Evolutionary conservation across 1,284 basidiomycete genomes (phyloP), one percentile per base, ranked within the genome.

Genomic region (Ceratobasidium sp.): DNA sequence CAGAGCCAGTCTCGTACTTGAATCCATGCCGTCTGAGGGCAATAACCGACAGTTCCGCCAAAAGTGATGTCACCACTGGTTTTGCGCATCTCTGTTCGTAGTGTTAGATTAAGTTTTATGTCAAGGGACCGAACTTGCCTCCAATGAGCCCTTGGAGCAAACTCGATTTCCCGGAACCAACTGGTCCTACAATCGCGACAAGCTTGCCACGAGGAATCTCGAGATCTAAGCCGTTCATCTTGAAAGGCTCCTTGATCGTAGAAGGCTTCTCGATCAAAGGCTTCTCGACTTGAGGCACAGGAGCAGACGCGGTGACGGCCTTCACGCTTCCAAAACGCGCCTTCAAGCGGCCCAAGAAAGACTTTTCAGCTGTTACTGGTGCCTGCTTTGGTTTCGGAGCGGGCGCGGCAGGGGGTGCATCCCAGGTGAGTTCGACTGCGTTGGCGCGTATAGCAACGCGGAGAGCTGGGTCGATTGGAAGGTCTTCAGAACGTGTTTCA

Each of bases 21-120:
- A 72, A 97, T 96, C 95, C 95, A 97, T 1, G 95, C 92, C 24
- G 86, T 90, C 81, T 96, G 94, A 3, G 94, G 89, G 81, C 93
- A 95, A 83, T 96, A 97, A 0, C 89, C 91, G 1, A 96, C 87
- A 7, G 86, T 86, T 0, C 92, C 93, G 56, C 92, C 91, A 79
- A 91, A 89, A 0, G 82, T 82, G 41, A 92, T 87, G 1, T 83
- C 80, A 0, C 92, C 93, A 2, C 81, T 79, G 0, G 85, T 80
- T 59, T 83, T 84, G 51, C 88, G 85, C 92, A 93, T 93, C 82
- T 94, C 92, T 19, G 92, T 41, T 33, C 3, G 4, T 36, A 44
- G 22, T 9, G 48, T 66, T 53, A 66, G 50, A 4, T 19, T 54
- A 7, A 1, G 24, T n/a, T n/a, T 22, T 1, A 8, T 11, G 29